Base-by-base conservation (phyloP, 208 protist genomes). In the Leishmania guyanensis region DNA sequence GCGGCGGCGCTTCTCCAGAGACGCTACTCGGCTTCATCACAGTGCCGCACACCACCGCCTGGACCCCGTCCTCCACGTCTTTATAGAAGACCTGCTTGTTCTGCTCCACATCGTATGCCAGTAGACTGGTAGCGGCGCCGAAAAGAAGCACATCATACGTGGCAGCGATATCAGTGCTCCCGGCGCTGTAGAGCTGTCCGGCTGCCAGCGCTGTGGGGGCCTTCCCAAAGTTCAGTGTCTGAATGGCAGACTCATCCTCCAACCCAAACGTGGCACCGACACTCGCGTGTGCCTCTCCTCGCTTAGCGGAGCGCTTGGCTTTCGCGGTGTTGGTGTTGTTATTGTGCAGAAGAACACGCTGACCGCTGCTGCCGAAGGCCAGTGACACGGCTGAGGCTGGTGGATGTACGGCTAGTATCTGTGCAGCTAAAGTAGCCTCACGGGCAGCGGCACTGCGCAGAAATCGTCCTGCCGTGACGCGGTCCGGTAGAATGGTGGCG, bases 41-140 rank as follows among this genome's bases (percentile, higher is more conserved):
- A 0, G 86, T 75, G 33, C 97, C 95, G 75, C 96, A 92, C 58
- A 90, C 89, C 29, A 99, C 85, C 36, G 90, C 86, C 76, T 91
- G 88, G 5, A 99, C 95, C 20, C 98, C 98, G 60, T 99, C 95
- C 79, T 95, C 89, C 33, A 99, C 87, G 26, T 98, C 96, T 80
- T 94, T 96, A 83, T 98, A 98, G 77, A 98, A 99, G 54, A 98
- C 79, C 84, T 99, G 95, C 39, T 80, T 83, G 83, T 99, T 99
- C 39, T 92, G 78, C 36, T 98, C 90, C 17, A 98, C 92, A 84
- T 99, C 92, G 85, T 98, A 99, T 17, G 95, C 95, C 33, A 98
- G 82, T 5, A 99, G 71, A 66, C 93, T 97, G 0, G 92, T 97
- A 14, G 93, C 79, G 22, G 97, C 89, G 53, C 98, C 97, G 62